Base-by-base conservation (phyloP, 257 asterid genomes). In the Ligustrum vulgare region DNA sequence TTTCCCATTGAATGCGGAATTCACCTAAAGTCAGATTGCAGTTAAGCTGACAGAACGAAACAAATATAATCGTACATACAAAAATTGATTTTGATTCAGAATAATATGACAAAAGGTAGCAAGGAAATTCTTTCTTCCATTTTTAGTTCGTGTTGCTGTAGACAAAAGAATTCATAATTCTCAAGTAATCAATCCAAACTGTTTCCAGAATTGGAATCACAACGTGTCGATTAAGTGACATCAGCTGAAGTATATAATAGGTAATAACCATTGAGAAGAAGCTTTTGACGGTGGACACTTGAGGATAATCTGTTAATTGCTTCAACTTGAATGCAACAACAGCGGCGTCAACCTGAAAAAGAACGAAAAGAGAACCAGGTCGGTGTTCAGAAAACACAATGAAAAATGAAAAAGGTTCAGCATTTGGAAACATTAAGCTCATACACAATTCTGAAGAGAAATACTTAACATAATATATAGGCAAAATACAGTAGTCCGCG, bases 1-100 rank as follows among this genome's bases (percentile, higher is more conserved):
- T 81, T 93, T 95, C 71, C 89, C 97, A 35, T 91, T 95, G 87
- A 95, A 95, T 13, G 99, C 99, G 72, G 96, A 91, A 77, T 93
- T 93, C 77, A 95, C 98, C 99, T 95, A 71, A 75, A 72, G 75
- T n/a, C 66, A 36, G 18, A 37, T 5, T 43, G 65, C 72, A n/a
- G 13, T 75, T 33, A 58, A 75, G 68, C 56, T 45, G 49, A 32
- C 39, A 34, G 2, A 34, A 71, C 36, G 7, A 49, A 41, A 13
- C 37, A 6, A 13, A 62, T 36, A 43, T 28, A 3, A 8, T 33
- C 66, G 12, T 4, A 32, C 7, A 5, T 22, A 20, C 2, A 4
- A 45, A 15, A 45, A 45, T 1, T 13, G 6, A 16, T 45, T 45
- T 15, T 45, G n/a, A 15, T 45, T 45, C 56, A 45, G 20, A 3